Evolutionary conservation across 2,329 filamentous ascomycete species (phyloP), one percentile per base, ranked within the genome.

Genomic region (Dendryphion nanum): DNA sequence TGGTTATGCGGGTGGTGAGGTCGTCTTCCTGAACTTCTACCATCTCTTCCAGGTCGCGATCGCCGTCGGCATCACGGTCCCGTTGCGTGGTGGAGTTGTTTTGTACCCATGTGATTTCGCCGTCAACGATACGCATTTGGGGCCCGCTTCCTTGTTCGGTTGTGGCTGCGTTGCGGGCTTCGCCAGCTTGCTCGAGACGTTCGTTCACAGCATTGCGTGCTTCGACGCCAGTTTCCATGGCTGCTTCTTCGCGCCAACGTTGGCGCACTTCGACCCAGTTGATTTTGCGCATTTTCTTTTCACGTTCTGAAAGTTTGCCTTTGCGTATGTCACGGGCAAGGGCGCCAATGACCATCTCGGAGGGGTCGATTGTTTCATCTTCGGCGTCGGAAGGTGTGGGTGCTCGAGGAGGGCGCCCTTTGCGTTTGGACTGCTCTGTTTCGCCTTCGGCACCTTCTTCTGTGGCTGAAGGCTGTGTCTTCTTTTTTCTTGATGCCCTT

Each of bases 21-120:
- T 90, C 85, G 66, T 89, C 83, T 60, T 91, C 86, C 52, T 89
- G 85, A 19, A 86, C 75, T 33, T 80, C 77, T 53, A 85, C 78
- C 53, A 75, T 61, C 7, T 66, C 61, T 23, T 76, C 74, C 24
- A 75, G 71, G 32, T 73, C 74, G 17, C 75, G 73, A 4, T 73
- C 74, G 3, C 78, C 82, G 30, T 77, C 72, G 19, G 81, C 81
- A 57, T 86, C 82, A 4, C 83, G 76, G 61, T 90, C 81, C n/a
- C n/a, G n/a, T n/a, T n/a, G n/a, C 45, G 89, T 77, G 26, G 78
- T 72, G 13, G 85, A 73, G 1, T 84, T 84, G 33, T 72, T 74
- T 50, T 86, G 79, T 57, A 89, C 82, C 30, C 87, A 67, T 10
- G 88, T 78, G 52, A 91, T 83, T 51, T 85, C 74, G 6, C 86